Percentiles rank a stretch among this genome's conserved stretches.
Evolutionary conservation across 805 yeast species (phyloP).

Genomic region (Ascoidea asiatica): DNA sequence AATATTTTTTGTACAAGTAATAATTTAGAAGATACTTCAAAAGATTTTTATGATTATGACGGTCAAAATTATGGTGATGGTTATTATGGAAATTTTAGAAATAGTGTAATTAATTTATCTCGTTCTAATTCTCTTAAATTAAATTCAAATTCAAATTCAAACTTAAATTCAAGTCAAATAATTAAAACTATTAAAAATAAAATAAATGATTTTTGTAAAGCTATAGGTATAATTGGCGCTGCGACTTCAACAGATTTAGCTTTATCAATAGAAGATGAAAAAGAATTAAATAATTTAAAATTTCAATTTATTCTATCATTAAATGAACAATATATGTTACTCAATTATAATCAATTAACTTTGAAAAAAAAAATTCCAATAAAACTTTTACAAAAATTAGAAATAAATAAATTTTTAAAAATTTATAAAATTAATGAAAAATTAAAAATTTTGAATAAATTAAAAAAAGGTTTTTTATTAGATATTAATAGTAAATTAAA

Average conservation of each 20-base stretch:
- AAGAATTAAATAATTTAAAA: constrained; percentile 5
- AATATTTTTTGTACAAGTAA: constrained; percentile 4
- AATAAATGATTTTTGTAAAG: too few relatives aligned
- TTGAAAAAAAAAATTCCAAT: constrained; percentile 1
- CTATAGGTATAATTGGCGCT: too few relatives aligned
- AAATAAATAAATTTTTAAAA: constrained; percentile 7
- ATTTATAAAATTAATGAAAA: constrained; percentile 9
- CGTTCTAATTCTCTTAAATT: too few relatives aligned
- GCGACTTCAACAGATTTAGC: too few relatives aligned
- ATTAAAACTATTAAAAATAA: too few relatives aligned
- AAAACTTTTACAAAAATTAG: constrained; percentile 2
- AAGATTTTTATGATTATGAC: background rate
- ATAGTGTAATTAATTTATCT: constrained; percentile 17
- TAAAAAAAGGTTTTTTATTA: constrained; percentile 3
- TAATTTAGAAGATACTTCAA: background rate
- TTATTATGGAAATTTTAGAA: constrained; percentile 2
- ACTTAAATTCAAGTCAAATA: too few relatives aligned
- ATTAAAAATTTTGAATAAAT: constrained; percentile 2
- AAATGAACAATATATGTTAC: constrained; percentile 10
- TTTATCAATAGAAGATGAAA: background rate
- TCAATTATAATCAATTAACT: constrained; percentile 3
- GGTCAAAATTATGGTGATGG: background rate
- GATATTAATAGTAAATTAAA: constrained; percentile 6
- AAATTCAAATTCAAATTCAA: too few relatives aligned
- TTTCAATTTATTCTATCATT: constrained; percentile 7